Conservation (phyloP, 352 stramenopile genomes). For the Phytophthora citrophthora region DNA sequence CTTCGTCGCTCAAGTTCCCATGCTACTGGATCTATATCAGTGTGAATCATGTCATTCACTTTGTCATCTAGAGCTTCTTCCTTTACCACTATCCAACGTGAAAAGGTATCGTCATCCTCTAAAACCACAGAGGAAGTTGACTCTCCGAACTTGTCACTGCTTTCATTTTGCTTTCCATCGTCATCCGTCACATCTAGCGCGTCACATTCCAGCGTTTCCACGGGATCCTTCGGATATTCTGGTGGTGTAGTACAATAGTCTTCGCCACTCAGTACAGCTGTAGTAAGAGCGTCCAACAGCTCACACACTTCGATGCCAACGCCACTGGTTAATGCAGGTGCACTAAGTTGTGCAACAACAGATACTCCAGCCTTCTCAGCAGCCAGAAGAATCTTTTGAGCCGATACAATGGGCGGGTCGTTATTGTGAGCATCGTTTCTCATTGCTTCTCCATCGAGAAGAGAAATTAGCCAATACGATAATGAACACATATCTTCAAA, state of each 20-base stretch:
- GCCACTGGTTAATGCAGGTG: slow-evolving; percentile 48
- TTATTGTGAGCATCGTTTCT: slow-evolving; percentile 17
- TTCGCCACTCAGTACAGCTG: slow-evolving; percentile 38
- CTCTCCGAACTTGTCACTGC: slow-evolving; percentile 25
- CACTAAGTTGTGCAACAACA: slow-evolving; percentile 37
- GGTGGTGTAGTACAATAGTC: slow-evolving; percentile 19
- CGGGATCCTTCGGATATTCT: slow-evolving; percentile 45
- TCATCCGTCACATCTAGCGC: slow-evolving; percentile 55
- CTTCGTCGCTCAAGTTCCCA: slow-evolving; percentile 48
- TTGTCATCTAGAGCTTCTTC: slow-evolving; percentile 33
- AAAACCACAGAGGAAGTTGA: slow-evolving; percentile 36
- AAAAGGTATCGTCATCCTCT: slow-evolving; percentile 44
- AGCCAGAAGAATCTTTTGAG: slow-evolving; percentile 61
- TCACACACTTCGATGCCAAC: slow-evolving; percentile 58
- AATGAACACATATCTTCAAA: slow-evolving; percentile 60
- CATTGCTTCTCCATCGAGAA: slow-evolving; percentile 33
- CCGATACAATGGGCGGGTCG: slow-evolving; percentile 32
- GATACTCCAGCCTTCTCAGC: slow-evolving; percentile 52
- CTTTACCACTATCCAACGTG: slow-evolving; percentile 51
- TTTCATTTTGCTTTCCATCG: slow-evolving; percentile 19
- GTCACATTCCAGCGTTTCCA: slow-evolving; percentile 56
- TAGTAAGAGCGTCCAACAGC: slow-evolving; percentile 54
- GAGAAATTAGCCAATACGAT: slow-evolving; percentile 50
- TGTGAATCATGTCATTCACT: slow-evolving; percentile 46
- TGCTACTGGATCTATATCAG: slow-evolving; percentile 41